Evolutionary conservation across 768 basidiomycete genomes (phyloP).

Genomic region (Atractiella rhizophila): DNA sequence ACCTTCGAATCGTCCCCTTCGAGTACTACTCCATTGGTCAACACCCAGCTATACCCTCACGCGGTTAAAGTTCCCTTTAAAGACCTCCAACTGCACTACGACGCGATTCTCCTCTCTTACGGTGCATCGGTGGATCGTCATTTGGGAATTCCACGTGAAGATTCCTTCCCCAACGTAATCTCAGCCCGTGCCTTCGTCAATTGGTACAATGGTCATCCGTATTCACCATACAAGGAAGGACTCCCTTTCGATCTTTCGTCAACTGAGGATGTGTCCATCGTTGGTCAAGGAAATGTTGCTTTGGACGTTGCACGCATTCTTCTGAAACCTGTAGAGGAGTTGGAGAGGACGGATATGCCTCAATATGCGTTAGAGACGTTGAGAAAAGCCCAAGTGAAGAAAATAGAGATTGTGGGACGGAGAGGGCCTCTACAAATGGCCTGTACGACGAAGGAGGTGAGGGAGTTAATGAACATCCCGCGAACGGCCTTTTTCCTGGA

Average conservation of each 20-base stretch:
- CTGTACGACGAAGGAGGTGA: constrained; percentile 74
- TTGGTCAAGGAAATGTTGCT: constrained; percentile 87
- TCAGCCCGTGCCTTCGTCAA: constrained; percentile 67
- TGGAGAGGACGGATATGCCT: constrained; percentile 56
- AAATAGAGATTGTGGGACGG: constrained; percentile 59
- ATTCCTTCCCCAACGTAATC: constrained; percentile 28
- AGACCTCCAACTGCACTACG: constrained; percentile 44
- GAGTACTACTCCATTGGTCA: constrained; percentile 1
- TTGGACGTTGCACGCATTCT: constrained; percentile 77
- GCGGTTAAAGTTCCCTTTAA: constrained; percentile 21
- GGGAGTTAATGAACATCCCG: constrained; percentile 47
- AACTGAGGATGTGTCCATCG: constrained; percentile 46
- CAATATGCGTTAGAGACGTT: constrained; percentile 44
- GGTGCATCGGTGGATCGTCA: constrained; percentile 44
- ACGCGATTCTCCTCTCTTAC: constrained; percentile 60
- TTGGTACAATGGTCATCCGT: constrained; percentile 90
- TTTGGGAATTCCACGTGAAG: constrained; percentile 28
- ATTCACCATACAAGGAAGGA: constrained; percentile 22
- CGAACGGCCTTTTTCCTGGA: constrained; percentile 38
- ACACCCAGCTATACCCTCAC: constrained; percentile 19
- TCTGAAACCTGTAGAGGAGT: constrained; percentile 37
- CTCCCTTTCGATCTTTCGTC: constrained; percentile 35
- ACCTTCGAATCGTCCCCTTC: constrained; percentile 1
- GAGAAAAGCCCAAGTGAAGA: constrained; percentile 34
- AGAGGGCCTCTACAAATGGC: constrained; percentile 71